These are phyloP conservation scores for Vicia sativa DNA, from an alignment of 306 rosid genomes.

Conservation along the genomic window DNA sequence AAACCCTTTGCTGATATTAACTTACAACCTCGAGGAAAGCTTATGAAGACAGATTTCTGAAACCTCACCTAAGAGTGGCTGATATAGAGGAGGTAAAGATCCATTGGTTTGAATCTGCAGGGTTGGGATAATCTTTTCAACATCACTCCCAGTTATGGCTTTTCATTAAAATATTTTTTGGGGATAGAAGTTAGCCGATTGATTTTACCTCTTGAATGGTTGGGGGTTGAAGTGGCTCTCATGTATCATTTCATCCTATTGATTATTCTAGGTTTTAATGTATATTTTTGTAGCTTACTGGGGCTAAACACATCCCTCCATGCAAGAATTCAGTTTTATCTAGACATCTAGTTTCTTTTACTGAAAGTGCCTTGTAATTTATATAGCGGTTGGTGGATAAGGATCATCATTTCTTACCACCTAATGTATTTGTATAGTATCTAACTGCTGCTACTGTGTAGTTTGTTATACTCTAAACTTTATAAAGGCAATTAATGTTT, in stretches of 20 bases:
- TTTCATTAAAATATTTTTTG: slow-evolving; percentile 39
- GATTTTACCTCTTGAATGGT: slow-evolving; percentile 50
- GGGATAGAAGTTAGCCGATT: slow-evolving; percentile 47
- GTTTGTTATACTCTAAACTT: not conserved
- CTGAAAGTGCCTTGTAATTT: slow-evolving; percentile 27
- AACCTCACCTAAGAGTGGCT: slow-evolving; percentile 56
- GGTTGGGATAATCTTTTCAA: slow-evolving; percentile 46
- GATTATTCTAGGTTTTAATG: slow-evolving; percentile 62
- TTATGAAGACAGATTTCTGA: slow-evolving; percentile 89
- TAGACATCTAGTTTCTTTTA: slow-evolving; percentile 28
- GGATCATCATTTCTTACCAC: slow-evolving; percentile 27
- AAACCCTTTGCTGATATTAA: slow-evolving; percentile 68
- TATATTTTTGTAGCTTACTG: slow-evolving; percentile 63
- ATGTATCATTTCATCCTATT: slow-evolving; percentile 53
- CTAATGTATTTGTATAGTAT: slow-evolving; percentile 39
- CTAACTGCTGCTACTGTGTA: slow-evolving; percentile 9
- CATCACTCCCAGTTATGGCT: slow-evolving; percentile 36
- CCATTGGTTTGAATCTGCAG: slow-evolving; percentile 44
- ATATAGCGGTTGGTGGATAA: slow-evolving; percentile 15
- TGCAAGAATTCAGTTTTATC: slow-evolving; percentile 28
- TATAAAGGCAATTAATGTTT: not conserved
- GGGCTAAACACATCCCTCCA: slow-evolving; percentile 40
- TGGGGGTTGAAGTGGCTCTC: slow-evolving; percentile 42
- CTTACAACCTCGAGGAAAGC: slow-evolving; percentile 77
- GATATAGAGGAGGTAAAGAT: slow-evolving; percentile 56